These are phyloP conservation scores for Proliferodiscus dingleyae DNA, from an alignment of 2,329 filamentous ascomycete genomes.

Conservation along the genomic window DNA sequence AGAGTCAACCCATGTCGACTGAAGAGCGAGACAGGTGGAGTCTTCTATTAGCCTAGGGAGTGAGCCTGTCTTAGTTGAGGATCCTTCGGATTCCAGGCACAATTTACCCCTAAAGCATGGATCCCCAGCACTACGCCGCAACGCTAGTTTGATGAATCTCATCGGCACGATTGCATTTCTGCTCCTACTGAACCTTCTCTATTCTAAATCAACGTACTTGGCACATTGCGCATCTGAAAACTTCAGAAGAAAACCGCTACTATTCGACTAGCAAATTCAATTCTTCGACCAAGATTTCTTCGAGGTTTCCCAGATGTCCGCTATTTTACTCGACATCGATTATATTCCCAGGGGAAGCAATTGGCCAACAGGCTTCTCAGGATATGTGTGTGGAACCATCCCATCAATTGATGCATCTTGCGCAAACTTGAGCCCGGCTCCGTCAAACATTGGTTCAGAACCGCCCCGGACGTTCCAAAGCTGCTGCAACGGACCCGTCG, in stretches of 20 bases:
- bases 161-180: too few species aligned
- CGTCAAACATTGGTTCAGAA: neutral
- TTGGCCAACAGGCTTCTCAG: slow-evolving; percentile 1
- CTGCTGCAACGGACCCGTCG: slow-evolving; percentile 7
- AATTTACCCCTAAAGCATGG: neutral
- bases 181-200: too few species aligned
- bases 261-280: neutral
- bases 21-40: neutral
- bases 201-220: too few species aligned
- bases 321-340: neutral
- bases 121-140: too few species aligned
- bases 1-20: neutral
- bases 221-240: too few species aligned
- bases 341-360: slow-evolving; percentile 1
- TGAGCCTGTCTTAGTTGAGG: neutral
- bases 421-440: neutral
- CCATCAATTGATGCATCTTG: slow-evolving; percentile 2
- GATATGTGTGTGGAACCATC: slow-evolving; percentile 4
- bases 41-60: neutral
- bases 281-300: neutral
- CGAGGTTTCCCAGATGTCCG: neutral
- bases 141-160: too few species aligned
- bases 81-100: neutral
- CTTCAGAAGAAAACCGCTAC: neutral
- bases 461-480: slow-evolving; percentile 1